Conservation (phyloP, 1,284 basidiomycete species). For the Microbotryum violaceum region DNA sequence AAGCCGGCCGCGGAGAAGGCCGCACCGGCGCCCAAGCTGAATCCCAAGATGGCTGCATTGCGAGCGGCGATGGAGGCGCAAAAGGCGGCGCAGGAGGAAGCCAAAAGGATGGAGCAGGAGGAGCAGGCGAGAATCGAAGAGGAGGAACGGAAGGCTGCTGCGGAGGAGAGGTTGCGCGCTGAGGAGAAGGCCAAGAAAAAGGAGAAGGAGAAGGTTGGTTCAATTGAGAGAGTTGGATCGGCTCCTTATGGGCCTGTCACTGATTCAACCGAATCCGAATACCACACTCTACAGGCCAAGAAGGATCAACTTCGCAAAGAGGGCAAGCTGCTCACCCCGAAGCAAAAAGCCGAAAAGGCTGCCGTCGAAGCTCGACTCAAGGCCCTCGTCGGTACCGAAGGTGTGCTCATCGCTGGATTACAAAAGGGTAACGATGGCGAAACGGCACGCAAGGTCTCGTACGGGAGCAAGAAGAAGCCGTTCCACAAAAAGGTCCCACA, state of each 20-base stretch:
- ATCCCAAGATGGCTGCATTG: constrained; percentile 30
- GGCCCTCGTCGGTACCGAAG: constrained; percentile 77
- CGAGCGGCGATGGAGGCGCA: constrained; percentile 78
- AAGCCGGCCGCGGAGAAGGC: constrained; percentile 17
- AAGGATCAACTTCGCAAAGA: constrained; percentile 79
- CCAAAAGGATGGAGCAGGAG: constrained; percentile 58
- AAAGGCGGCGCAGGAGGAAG: constrained; percentile 74
- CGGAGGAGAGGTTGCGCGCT: constrained; percentile 50
- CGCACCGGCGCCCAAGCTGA: constrained; percentile 41
- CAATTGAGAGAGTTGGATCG: too few relatives aligned
- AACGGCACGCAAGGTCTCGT: constrained; percentile 57
- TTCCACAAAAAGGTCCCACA: constrained; percentile 45
- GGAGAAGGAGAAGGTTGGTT: constrained; percentile 76
- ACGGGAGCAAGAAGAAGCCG: constrained; percentile 70
- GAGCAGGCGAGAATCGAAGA: constrained; percentile 68
- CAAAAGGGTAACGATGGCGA: constrained; percentile 49
- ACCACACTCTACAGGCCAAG: constrained; percentile 58
- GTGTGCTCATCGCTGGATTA: constrained; percentile 78
- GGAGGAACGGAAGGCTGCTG: constrained; percentile 50
- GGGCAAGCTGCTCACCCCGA: constrained; percentile 81
- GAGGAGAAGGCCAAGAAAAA: constrained; percentile 78
- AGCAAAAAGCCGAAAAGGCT: constrained; percentile 90
- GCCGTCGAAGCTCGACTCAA: constrained; percentile 85
- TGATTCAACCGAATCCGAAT: too few relatives aligned
- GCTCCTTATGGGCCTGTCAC: not conserved